Evolutionary conservation across 1,284 basidiomycete species (phyloP).

Genomic region (Ganoderma resinaceum): DNA sequence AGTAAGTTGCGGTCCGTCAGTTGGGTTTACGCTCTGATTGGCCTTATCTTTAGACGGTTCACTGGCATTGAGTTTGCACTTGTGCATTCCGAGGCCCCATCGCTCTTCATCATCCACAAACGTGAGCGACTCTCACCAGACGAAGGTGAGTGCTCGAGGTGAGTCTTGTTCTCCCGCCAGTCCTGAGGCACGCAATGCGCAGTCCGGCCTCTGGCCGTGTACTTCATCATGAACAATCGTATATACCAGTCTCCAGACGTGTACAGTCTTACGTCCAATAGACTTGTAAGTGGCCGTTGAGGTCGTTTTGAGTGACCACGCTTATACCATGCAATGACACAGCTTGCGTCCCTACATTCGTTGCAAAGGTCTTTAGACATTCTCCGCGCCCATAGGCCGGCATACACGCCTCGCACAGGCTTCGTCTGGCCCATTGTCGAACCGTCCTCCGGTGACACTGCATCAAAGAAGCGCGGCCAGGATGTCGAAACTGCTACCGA

Average conservation of each 20-base stretch:
- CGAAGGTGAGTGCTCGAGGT: conserved; percentile 61
- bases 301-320: not conserved
- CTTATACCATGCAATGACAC: conserved; percentile 13
- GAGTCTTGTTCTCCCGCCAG: conserved; percentile 21
- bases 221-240: conserved; percentile 86
- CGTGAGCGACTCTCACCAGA: conserved; percentile 80
- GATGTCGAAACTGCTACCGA: conserved; percentile 39
- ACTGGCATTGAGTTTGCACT: conserved; percentile 85
- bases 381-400: conserved; percentile 72
- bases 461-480: conserved; percentile 50
- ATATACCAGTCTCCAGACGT: conserved; percentile 88
- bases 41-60: conserved; percentile 64
- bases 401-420: conserved; percentile 80
- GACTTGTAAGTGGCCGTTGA: conserved; percentile 60
- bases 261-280: conserved; percentile 82
- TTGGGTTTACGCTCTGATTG: conserved; percentile 15
- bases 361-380: conserved; percentile 77
- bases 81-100: conserved; percentile 78
- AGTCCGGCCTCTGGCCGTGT: conserved; percentile 80
- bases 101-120: conserved; percentile 87
- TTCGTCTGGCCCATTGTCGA: conserved; percentile 83
- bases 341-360: conserved; percentile 77
- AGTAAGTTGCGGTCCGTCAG: conserved; percentile 49
- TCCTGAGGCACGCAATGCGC: conserved; percentile 16
- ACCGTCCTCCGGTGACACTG: conserved; percentile 50